Percentiles rank a stretch among this genome's conserved stretches.
phyloP scores from a whole-genome alignment of 345 rosid species.

The Aethionema arabicum region DNA sequence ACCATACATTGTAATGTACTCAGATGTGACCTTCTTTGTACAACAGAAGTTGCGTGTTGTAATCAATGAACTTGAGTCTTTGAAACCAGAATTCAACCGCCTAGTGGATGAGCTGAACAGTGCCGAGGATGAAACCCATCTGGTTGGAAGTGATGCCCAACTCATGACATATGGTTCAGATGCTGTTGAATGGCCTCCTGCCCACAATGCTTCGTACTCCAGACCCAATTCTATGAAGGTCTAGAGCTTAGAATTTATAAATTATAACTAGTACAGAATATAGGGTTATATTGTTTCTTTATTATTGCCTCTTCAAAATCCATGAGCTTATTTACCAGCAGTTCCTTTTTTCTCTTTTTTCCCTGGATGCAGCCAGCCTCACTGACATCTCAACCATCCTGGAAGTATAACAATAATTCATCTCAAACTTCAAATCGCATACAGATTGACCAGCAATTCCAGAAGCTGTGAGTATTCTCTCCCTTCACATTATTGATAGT shows the following conservation, averaged over 20 bases:
- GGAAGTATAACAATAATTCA: constrained; percentile 50
- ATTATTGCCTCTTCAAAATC: constrained; percentile 8
- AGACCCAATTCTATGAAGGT: constrained; percentile 47
- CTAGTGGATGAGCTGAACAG: constrained; percentile 53
- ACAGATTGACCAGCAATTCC: constrained; percentile 72
- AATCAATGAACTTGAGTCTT: constrained; percentile 71
- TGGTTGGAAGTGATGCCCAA: constrained; percentile 40
- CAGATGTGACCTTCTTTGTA: constrained; percentile 15
- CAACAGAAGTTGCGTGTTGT: constrained; percentile 68
- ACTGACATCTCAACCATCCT: constrained; percentile 48
- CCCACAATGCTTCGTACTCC: constrained; percentile 38
- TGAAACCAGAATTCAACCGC: constrained; percentile 68
- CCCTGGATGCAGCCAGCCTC: constrained; percentile 48
- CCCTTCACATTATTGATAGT: constrained; percentile 4
- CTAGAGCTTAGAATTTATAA: not conserved
- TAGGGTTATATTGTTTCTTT: not conserved
- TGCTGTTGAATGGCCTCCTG: constrained; percentile 49
- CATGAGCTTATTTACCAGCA: constrained; percentile 16
- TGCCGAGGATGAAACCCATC: constrained; percentile 33
- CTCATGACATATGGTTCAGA: constrained; percentile 38
- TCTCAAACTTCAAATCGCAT: constrained; percentile 40
- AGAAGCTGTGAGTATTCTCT: constrained; percentile 65
- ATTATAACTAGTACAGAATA: not conserved
- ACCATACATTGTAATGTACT: not conserved
- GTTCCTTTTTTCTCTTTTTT: constrained; percentile 19